These are phyloP conservation scores for Talaromyces sp. DNA, from an alignment of 2,329 filamentous ascomycete genomes.

Conservation along the genomic window DNA sequence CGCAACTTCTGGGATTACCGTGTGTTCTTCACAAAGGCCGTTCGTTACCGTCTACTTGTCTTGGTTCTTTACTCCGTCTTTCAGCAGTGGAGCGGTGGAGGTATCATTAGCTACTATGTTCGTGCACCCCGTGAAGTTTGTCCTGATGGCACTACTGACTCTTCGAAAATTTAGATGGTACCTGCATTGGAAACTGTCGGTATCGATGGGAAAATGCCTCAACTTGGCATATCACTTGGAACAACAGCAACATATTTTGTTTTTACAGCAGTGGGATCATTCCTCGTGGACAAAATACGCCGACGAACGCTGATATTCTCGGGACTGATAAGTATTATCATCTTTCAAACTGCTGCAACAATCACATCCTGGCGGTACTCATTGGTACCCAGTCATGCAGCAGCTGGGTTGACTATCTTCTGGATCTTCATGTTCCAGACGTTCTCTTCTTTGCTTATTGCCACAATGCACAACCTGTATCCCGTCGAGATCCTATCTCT, in stretches of 20 bases:
- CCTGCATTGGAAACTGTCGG: constrained; percentile 45
- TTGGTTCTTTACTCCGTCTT: constrained; percentile 47
- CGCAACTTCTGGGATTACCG: constrained; percentile 46
- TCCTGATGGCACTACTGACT: neutral
- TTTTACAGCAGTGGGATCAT: constrained; percentile 44
- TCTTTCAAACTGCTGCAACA: constrained; percentile 46
- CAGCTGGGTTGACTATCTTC: constrained; percentile 44
- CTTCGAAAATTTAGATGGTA: constrained; percentile 23
- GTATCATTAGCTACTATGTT: constrained; percentile 46
- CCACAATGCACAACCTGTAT: constrained; percentile 50
- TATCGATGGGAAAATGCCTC: constrained; percentile 35
- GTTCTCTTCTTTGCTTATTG: constrained; percentile 45
- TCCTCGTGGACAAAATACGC: constrained; percentile 44
- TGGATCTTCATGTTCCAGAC: constrained; percentile 52
- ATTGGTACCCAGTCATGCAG: constrained; percentile 28
- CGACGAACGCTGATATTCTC: constrained; percentile 47
- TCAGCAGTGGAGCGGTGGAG: constrained; percentile 49
- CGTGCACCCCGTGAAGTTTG: constrained; percentile 13
- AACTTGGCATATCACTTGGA: constrained; percentile 45
- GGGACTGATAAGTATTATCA: constrained; percentile 43
- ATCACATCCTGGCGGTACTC: constrained; percentile 50
- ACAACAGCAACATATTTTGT: constrained; percentile 47
- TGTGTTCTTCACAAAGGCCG: constrained; percentile 46
- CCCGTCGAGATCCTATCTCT: constrained; percentile 46
- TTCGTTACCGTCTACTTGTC: constrained; percentile 45